phyloP scores from a whole-genome alignment of 1,284 basidiomycete genomes.

The Cutaneotrichosporon dermatis region DNA sequence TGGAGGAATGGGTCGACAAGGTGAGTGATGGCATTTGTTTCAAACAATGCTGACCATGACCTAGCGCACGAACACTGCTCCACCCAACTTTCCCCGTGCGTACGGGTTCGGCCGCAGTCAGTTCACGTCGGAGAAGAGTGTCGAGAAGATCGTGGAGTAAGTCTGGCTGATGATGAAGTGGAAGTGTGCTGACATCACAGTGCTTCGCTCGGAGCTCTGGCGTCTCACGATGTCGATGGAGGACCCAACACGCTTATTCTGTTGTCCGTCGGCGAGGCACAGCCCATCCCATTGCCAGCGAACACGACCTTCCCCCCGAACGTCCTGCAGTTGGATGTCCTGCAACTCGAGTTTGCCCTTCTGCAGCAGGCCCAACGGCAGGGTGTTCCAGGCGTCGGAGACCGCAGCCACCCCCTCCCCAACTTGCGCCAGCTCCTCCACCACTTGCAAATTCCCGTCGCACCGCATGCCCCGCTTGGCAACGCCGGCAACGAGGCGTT shows the following conservation, averaged over 20 bases:
- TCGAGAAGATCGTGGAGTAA: slow-evolving; percentile 64
- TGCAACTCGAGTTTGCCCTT: slow-evolving; percentile 40
- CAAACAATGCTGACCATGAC: slow-evolving; percentile 8
- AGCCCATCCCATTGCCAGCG: slow-evolving; percentile 28
- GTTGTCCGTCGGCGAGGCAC: slow-evolving; percentile 60
- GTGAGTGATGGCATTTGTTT: slow-evolving; percentile 48
- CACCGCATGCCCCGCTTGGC: slow-evolving; percentile 42
- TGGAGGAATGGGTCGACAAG: slow-evolving; percentile 73
- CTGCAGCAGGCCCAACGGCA: slow-evolving; percentile 38
- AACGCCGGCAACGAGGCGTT: slow-evolving; percentile 51
- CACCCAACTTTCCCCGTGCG: slow-evolving; percentile 34
- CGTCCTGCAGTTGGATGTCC: slow-evolving; percentile 64
- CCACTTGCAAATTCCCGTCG: slow-evolving; percentile 45
- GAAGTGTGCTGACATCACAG: slow-evolving; percentile 16
- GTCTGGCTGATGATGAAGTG: slow-evolving; percentile 8
- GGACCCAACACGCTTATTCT: slow-evolving; percentile 67
- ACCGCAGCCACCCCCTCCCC: slow-evolving; percentile 34
- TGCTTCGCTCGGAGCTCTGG: slow-evolving; percentile 64
- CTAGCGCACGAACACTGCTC: slow-evolving; percentile 39
- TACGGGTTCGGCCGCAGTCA: slow-evolving; percentile 69
- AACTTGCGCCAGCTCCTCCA: slow-evolving; percentile 39
- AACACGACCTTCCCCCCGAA: slow-evolving; percentile 62
- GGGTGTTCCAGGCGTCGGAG: slow-evolving; percentile 32
- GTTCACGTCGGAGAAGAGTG: slow-evolving; percentile 61
- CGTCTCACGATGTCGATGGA: slow-evolving; percentile 72